Percentiles rank a stretch among this genome's conserved stretches.
phyloP scores from a whole-genome alignment of 192 early-diverging fungal species.

The Bifiguratus adelaidae region DNA sequence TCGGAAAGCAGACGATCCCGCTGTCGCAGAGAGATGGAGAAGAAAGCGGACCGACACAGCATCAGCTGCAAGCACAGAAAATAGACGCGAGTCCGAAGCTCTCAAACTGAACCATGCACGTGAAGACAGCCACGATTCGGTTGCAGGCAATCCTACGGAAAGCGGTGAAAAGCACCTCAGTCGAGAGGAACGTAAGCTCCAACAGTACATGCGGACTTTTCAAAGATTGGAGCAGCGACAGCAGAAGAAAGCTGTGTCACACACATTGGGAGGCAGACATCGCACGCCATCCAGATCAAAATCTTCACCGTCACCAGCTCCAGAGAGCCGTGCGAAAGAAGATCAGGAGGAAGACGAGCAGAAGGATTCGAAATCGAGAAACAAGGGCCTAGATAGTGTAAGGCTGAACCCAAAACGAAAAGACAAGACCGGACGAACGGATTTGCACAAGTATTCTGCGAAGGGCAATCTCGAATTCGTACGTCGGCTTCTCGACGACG shows the following conservation, averaged over 20 bases:
- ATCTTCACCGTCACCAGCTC: background rate
- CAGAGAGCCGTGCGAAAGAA: background rate
- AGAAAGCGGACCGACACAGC: too few species aligned
- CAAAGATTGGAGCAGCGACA: conserved; percentile 46
- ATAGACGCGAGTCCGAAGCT: too few species aligned
- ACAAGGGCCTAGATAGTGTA: conserved; percentile 24
- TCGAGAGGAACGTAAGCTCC: conserved; percentile 60
- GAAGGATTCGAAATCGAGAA: conserved; percentile 10
- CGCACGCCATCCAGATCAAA: background rate
- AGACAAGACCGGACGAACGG: conserved; percentile 54
- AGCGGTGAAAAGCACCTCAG: conserved; percentile 19
- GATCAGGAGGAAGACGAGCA: background rate
- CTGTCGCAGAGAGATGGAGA: too few species aligned
- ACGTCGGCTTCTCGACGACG: conserved; percentile 38
- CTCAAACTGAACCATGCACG: too few species aligned
- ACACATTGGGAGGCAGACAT: background rate
- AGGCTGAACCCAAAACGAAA: conserved; percentile 29
- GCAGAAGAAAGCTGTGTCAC: conserved; percentile 8
- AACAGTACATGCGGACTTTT: conserved; percentile 47
- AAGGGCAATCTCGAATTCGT: conserved; percentile 45
- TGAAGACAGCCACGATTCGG: conserved; percentile 8
- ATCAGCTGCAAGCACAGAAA: too few species aligned
- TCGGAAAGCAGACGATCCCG: background rate
- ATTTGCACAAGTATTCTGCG: conserved; percentile 50
- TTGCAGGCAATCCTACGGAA: background rate